phyloP scores from a whole-genome alignment of 805 yeast genomes.

The Metschnikowia sp. region DNA sequence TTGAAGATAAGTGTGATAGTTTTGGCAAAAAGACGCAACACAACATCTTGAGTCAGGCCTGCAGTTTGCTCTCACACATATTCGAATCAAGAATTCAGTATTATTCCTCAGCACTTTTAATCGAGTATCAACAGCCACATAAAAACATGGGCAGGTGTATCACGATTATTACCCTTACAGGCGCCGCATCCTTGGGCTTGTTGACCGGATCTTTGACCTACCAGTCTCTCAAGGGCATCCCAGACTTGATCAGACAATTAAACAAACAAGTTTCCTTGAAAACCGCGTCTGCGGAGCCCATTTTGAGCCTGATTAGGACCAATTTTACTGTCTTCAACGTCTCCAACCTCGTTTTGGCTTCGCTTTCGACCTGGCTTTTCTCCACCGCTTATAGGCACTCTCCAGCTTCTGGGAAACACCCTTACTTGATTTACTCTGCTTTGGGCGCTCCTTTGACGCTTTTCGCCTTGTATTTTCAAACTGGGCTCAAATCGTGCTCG shows the following conservation, averaged over 20 bases:
- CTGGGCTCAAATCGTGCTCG: slow-evolving; percentile 8
- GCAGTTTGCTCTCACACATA: no score
- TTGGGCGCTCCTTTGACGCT: slow-evolving; percentile 46
- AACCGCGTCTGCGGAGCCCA: slow-evolving; percentile 11
- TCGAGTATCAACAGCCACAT: not conserved
- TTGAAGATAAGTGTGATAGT: not conserved
- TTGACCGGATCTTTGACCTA: slow-evolving; percentile 50
- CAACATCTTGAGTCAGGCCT: no score
- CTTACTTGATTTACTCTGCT: slow-evolving; percentile 68
- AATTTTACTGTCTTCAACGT: slow-evolving; percentile 23
- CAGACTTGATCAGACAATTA: slow-evolving; percentile 27
- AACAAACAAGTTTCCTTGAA: slow-evolving; percentile 18
- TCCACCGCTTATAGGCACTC: slow-evolving; percentile 55
- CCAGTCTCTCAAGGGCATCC: slow-evolving; percentile 33
- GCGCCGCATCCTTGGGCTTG: slow-evolving; percentile 66
- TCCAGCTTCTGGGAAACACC: slow-evolving; percentile 58
- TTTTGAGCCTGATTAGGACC: slow-evolving; percentile 20
- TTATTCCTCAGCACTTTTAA: not conserved
- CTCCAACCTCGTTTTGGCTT: slow-evolving; percentile 40
- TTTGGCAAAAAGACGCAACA: no score
- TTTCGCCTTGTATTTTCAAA: slow-evolving; percentile 9
- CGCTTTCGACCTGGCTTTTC: slow-evolving; percentile 46
- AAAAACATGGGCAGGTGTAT: slow-evolving; percentile 32
- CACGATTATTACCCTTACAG: slow-evolving; percentile 54
- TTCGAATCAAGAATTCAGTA: not conserved